A percentile compares a stretch with the other conserved stretches of the same genome.
Conservation (phyloP, 2,329 filamentous ascomycete species). For the Neonectria faginata region DNA sequence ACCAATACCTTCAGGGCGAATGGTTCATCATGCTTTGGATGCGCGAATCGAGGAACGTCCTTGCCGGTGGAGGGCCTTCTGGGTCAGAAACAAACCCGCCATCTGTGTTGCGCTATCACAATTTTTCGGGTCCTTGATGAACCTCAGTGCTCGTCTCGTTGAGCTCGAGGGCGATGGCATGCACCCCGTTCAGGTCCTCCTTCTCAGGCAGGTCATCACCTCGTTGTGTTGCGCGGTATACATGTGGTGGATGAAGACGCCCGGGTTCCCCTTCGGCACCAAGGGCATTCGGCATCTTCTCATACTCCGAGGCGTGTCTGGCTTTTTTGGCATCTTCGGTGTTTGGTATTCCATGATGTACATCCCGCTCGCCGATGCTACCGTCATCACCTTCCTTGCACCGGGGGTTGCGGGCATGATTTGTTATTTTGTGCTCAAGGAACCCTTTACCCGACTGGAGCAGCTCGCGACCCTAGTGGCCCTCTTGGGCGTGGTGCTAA, state of each 20-base stretch:
- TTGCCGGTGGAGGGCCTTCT: constrained; percentile 56
- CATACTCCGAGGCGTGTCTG: constrained; percentile 74
- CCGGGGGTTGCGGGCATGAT: constrained; percentile 84
- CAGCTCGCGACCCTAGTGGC: constrained; percentile 81
- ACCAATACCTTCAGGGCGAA: constrained; percentile 35
- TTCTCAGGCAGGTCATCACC: constrained; percentile 82
- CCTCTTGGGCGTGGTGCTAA: constrained; percentile 82
- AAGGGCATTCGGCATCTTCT: constrained; percentile 76
- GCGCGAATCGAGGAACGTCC: constrained; percentile 26
- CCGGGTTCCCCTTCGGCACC: constrained; percentile 77
- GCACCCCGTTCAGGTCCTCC: constrained; percentile 87
- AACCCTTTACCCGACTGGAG: constrained; percentile 83
- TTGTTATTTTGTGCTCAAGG: constrained; percentile 78
- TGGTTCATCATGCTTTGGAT: constrained; percentile 23
- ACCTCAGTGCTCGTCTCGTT: constrained; percentile 80
- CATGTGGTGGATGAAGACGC: constrained; percentile 77
- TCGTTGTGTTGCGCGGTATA: constrained; percentile 74
- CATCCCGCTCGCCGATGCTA: constrained; percentile 86
- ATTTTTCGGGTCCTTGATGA: constrained; percentile 88
- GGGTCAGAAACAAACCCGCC: constrained; percentile 77
- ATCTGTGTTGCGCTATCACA: constrained; percentile 80
- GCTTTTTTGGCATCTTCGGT: constrained; percentile 83
- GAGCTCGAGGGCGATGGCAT: constrained; percentile 78
- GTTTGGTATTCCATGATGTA: constrained; percentile 78
- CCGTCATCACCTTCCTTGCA: constrained; percentile 87